Percentiles rank a stretch among this genome's conserved stretches.
Conservation (phyloP, 176 grass and related monocot genomes). For the Raddia distichophylla region DNA sequence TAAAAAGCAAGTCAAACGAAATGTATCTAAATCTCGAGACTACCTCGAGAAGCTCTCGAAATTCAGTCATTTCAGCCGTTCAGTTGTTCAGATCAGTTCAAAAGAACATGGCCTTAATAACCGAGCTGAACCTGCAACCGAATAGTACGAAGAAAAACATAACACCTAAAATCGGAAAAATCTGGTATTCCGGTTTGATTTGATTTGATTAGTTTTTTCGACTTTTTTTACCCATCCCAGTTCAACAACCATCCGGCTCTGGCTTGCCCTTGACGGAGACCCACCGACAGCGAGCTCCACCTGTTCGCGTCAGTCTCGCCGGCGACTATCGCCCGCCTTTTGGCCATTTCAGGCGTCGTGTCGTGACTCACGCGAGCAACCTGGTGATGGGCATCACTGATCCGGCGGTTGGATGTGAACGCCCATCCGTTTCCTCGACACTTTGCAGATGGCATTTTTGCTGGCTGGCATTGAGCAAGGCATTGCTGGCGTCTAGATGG, state of each 20-base stretch:
- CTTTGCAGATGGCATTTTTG: not conserved
- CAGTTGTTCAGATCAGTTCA: too few species aligned
- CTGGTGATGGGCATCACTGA: not conserved
- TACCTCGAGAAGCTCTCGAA: too few species aligned
- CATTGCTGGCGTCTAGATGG: not conserved
- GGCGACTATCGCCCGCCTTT: not conserved
- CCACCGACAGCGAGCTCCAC: conserved; percentile 41
- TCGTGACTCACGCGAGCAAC: not conserved
- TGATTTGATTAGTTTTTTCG: too few species aligned
- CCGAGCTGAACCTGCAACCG: too few species aligned
- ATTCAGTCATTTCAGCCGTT: too few species aligned
- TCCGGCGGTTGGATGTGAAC: not conserved
- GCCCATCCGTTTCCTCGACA: not conserved
- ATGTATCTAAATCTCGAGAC: too few species aligned
- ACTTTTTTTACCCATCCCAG: too few species aligned
- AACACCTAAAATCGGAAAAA: too few species aligned
- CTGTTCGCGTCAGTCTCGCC: not conserved
- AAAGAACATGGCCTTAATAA: too few species aligned
- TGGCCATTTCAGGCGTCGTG: conserved; percentile 34
- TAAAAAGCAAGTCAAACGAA: too few species aligned
- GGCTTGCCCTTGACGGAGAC: conserved; percentile 30
- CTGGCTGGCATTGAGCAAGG: conserved; percentile 1
- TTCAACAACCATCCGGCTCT: not conserved
- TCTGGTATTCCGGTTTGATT: too few species aligned
- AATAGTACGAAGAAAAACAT: too few species aligned